Evolutionary conservation across 2,329 filamentous ascomycete genomes (phyloP).

Genomic region (Aspergillus felis): DNA sequence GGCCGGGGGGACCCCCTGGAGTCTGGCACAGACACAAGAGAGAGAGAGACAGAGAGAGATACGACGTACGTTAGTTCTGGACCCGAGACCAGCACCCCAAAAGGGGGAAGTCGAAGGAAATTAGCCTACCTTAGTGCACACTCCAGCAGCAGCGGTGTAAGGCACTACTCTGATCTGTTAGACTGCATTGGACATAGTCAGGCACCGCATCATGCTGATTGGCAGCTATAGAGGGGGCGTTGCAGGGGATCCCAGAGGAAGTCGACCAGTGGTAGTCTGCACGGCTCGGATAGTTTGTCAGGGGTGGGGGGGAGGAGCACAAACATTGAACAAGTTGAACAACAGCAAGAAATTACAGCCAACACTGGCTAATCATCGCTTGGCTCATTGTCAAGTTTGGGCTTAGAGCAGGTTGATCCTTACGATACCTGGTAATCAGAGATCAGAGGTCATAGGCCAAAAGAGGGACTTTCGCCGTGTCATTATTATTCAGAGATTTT

Average conservation of each 20-base stretch:
- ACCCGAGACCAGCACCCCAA: neutral
- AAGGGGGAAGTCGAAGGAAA: neutral
- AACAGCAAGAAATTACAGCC: conserved; percentile 5
- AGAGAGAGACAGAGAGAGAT: neutral
- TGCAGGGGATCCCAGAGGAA: neutral
- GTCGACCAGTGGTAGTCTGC: conserved; percentile 8
- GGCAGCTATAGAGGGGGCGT: neutral
- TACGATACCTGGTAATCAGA: neutral
- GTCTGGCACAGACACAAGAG: too few relatives aligned
- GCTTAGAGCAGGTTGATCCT: neutral
- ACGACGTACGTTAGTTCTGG: neutral
- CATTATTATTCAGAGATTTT: neutral
- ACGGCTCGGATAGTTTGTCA: conserved; percentile 11
- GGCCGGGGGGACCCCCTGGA: too few relatives aligned
- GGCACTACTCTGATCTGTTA: neutral
- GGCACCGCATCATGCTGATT: conserved; percentile 9
- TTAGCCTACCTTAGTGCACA: neutral
- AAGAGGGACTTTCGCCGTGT: neutral
- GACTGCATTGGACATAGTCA: conserved; percentile 3
- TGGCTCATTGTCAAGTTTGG: neutral
- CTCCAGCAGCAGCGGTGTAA: neutral
- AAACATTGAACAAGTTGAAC: too few relatives aligned
- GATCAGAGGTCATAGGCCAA: too few relatives aligned
- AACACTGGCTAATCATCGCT: conserved; percentile 7
- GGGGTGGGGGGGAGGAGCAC: neutral